These are phyloP conservation scores for Hyaloscypha hepaticicola DNA, from an alignment of 495 filamentous ascomycete species.

Conservation along the genomic window DNA sequence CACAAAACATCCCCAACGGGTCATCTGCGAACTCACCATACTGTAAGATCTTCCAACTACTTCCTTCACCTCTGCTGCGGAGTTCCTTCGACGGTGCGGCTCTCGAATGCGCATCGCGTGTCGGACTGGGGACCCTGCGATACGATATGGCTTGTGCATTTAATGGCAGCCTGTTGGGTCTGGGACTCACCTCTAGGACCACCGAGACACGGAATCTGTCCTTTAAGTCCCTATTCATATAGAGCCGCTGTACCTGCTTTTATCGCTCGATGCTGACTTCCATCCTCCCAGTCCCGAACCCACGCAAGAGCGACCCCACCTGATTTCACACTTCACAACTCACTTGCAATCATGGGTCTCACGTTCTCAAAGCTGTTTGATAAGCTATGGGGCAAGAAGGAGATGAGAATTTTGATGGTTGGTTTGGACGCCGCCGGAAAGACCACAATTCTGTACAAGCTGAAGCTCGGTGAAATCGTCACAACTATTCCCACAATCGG, in stretches of 20 bases:
- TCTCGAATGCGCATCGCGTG: slow-evolving; percentile 28
- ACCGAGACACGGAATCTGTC: slow-evolving; percentile 35
- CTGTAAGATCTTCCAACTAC: slow-evolving; percentile 24
- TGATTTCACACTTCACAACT: slow-evolving; percentile 17
- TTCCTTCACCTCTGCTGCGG: background rate
- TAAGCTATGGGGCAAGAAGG: slow-evolving; percentile 96
- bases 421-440: slow-evolving; percentile 99
- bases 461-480: slow-evolving; percentile 99
- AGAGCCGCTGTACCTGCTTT: slow-evolving; percentile 8
- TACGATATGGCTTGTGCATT: slow-evolving; percentile 17
- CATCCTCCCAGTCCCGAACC: slow-evolving; percentile 30
- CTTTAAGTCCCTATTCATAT: slow-evolving; percentile 31
- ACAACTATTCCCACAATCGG: slow-evolving; percentile 99
- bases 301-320: slow-evolving; percentile 37
- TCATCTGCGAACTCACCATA: slow-evolving; percentile 23
- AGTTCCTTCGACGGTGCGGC: slow-evolving; percentile 9
- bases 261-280: slow-evolving; percentile 23
- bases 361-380: slow-evolving; percentile 91
- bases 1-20: slow-evolving; percentile 33
- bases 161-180: slow-evolving; percentile 28
- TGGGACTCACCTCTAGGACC: slow-evolving; percentile 4
- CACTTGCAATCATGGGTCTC: slow-evolving; percentile 83
- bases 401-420: slow-evolving; percentile 99
- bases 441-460: slow-evolving; percentile 99
- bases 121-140: slow-evolving; percentile 8